phyloP scores from a whole-genome alignment of 768 basidiomycete species.

The Zangia roseola region DNA sequence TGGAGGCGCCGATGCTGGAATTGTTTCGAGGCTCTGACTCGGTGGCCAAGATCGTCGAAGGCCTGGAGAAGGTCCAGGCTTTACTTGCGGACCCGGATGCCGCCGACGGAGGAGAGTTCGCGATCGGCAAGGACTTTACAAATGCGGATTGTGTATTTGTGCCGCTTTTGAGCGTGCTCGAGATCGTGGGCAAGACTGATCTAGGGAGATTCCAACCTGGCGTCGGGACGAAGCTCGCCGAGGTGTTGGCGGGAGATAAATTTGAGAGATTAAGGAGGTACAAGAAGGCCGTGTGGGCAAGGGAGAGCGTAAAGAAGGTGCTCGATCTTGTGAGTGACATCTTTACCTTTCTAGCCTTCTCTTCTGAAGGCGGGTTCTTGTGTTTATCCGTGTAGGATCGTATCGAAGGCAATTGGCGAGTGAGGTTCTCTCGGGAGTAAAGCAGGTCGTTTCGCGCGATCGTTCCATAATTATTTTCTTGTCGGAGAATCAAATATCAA shows the following conservation, averaged over 20 bases:
- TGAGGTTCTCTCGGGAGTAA: neutral
- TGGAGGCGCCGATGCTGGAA: slow-evolving; percentile 37
- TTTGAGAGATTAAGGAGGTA: slow-evolving; percentile 52
- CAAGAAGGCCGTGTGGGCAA: slow-evolving; percentile 41
- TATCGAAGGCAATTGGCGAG: neutral
- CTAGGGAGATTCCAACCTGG: slow-evolving; percentile 48
- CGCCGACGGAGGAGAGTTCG: slow-evolving; percentile 38
- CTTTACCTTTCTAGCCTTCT: neutral
- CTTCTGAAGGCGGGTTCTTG: neutral
- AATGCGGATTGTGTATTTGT: slow-evolving; percentile 58
- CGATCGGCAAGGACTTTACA: slow-evolving; percentile 44
- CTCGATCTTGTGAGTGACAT: slow-evolving; percentile 4
- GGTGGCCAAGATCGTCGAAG: neutral
- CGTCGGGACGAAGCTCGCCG: slow-evolving; percentile 42
- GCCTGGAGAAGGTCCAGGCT: slow-evolving; percentile 3
- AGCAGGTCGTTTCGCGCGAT: neutral
- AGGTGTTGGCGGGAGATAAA: slow-evolving; percentile 41
- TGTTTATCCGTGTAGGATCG: slow-evolving; percentile 1
- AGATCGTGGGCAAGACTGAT: slow-evolving; percentile 44
- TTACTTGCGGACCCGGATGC: slow-evolving; percentile 35
- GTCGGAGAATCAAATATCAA: no score
- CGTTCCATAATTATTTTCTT: no score
- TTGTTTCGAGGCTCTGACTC: slow-evolving; percentile 24
- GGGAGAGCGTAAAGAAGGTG: slow-evolving; percentile 24
- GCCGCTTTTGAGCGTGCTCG: slow-evolving; percentile 52